A percentile compares a stretch with the other conserved stretches of the same genome.
Evolutionary conservation across 2,329 filamentous ascomycete genomes (phyloP).

Genomic region (Fusarium sp.): DNA sequence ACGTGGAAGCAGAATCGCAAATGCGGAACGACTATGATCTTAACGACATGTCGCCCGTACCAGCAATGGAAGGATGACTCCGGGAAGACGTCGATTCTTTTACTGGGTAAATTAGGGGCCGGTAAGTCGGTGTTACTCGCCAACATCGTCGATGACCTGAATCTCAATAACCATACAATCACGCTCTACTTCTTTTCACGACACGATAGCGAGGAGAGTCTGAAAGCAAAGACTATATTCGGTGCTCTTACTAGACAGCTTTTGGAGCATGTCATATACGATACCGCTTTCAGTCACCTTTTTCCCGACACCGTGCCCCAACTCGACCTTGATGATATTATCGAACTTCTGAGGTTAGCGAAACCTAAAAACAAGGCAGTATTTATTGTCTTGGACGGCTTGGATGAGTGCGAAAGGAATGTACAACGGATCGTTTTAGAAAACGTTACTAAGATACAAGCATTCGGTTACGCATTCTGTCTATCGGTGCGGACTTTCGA

Average conservation of each 20-base stretch:
- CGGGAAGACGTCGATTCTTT: constrained; percentile 47
- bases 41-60: constrained; percentile 12
- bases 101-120: constrained; percentile 54
- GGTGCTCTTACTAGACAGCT: constrained; percentile 53
- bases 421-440: too few species aligned
- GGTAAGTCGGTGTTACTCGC: constrained; percentile 59
- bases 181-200: constrained; percentile 50
- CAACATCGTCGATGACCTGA: constrained; percentile 55
- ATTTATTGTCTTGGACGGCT: too few species aligned
- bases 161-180: constrained; percentile 12
- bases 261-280: accelerated
- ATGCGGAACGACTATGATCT: constrained; percentile 49
- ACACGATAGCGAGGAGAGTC: constrained; percentile 45
- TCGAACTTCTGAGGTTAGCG: too few species aligned
- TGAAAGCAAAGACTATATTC: constrained; percentile 47
- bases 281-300: background rate
- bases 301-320: too few species aligned
- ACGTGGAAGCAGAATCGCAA: constrained; percentile 57
- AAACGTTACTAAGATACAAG: too few species aligned
- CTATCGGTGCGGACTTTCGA: too few species aligned
- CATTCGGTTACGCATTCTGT: too few species aligned
- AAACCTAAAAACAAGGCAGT: too few species aligned
- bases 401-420: too few species aligned
- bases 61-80: constrained; percentile 22
- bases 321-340: too few species aligned